Evolutionary conservation across 768 basidiomycete species (phyloP).

Genomic region (Hypholoma fasciculare): DNA sequence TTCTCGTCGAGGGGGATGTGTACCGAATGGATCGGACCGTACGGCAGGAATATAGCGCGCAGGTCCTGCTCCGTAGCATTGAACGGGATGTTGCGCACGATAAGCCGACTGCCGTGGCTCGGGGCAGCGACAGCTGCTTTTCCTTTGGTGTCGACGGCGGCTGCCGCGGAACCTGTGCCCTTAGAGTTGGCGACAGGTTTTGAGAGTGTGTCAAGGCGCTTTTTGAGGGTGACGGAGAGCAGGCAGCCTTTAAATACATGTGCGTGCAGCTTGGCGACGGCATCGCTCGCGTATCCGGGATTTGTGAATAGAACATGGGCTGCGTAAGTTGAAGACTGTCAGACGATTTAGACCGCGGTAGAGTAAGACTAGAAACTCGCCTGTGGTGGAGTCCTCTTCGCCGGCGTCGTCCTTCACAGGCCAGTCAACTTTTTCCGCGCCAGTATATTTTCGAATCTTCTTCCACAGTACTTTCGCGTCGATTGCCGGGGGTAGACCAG

Average conservation of each 20-base stretch:
- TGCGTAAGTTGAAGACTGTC: conserved; percentile 17
- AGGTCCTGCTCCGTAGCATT: conserved; percentile 84
- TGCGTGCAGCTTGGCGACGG: conserved; percentile 82
- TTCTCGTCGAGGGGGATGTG: conserved; percentile 61
- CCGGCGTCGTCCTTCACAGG: conserved; percentile 54
- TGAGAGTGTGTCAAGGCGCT: conserved; percentile 69
- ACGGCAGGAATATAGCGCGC: conserved; percentile 81
- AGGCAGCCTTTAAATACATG: conserved; percentile 90
- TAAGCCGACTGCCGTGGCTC: conserved; percentile 77
- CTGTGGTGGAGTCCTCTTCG: conserved; percentile 45
- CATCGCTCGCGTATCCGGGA: conserved; percentile 65
- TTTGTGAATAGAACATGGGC: conserved; percentile 77
- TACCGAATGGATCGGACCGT: conserved; percentile 85
- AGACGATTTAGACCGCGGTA: too few species aligned
- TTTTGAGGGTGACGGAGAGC: conserved; percentile 87
- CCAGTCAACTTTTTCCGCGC: conserved; percentile 78
- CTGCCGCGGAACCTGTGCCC: conserved; percentile 1
- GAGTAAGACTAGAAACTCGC: conserved; percentile 28
- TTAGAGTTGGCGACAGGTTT: conserved; percentile 36
- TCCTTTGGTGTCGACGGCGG: conserved; percentile 31
- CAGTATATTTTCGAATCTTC: conserved; percentile 77
- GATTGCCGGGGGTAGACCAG: conserved; percentile 65
- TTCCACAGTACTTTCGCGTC: conserved; percentile 80
- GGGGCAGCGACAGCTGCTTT: conserved; percentile 41
- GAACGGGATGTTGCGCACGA: conserved; percentile 89